Evolutionary conservation across 805 yeast species (phyloP).

Genomic region (Wickerhamiella musiphila): DNA sequence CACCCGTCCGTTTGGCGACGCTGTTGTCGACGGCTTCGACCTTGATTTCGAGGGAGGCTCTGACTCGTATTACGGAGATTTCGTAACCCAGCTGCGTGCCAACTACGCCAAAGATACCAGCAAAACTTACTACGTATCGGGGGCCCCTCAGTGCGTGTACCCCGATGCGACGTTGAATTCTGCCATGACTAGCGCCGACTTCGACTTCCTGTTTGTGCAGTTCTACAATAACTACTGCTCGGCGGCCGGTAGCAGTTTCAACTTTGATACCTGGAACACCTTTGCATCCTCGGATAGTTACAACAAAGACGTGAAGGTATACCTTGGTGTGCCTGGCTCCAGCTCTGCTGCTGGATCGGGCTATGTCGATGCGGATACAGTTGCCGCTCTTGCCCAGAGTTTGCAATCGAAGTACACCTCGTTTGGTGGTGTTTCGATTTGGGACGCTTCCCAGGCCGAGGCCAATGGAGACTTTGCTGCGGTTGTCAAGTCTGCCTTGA

Average conservation of each 20-base stretch:
- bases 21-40: slow-evolving; percentile 52
- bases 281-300: slow-evolving; percentile 30
- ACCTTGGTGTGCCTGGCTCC: slow-evolving; percentile 46
- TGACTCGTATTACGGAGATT: slow-evolving; percentile 34
- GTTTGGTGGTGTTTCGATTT: slow-evolving; percentile 55
- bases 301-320: slow-evolving; percentile 37
- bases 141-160: slow-evolving; percentile 52
- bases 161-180: slow-evolving; percentile 35
- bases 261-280: slow-evolving; percentile 30
- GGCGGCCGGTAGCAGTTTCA: slow-evolving; percentile 23
- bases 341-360: slow-evolving; percentile 39
- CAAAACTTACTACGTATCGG: slow-evolving; percentile 36
- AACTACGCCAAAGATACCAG: slow-evolving; percentile 13
- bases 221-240: slow-evolving; percentile 44
- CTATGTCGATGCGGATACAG: slow-evolving; percentile 28
- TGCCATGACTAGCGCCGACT: slow-evolving; percentile 26
- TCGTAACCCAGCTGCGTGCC: slow-evolving; percentile 22
- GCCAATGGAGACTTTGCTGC: slow-evolving; percentile 32
- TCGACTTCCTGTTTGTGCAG: slow-evolving; percentile 48
- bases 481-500: slow-evolving; percentile 28
- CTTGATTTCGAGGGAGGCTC: slow-evolving; percentile 38
- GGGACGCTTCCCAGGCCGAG: slow-evolving; percentile 68
- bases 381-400: slow-evolving; percentile 8
- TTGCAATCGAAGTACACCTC: slow-evolving; percentile 20
- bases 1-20: slow-evolving; percentile 31